A percentile compares a stretch with the other conserved stretches of the same genome.
Evolutionary conservation across 2,329 filamentous ascomycete species (phyloP).

Genomic region (Setomelanomma holmii): DNA sequence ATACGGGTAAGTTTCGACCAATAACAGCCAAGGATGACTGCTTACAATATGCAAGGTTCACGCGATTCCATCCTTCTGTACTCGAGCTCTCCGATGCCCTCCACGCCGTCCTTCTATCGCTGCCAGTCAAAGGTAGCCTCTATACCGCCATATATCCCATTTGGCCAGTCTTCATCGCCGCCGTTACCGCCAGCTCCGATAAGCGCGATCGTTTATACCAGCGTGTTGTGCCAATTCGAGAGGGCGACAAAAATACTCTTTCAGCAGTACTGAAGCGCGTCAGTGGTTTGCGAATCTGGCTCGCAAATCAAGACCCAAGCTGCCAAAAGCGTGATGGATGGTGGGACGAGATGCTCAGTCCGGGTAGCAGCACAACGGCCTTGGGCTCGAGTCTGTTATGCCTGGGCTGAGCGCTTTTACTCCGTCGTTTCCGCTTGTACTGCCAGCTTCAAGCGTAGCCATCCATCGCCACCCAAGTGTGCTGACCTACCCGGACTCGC

Average conservation of each 20-base stretch:
- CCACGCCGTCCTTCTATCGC: slow-evolving; percentile 28
- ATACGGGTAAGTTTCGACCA: slow-evolving; percentile 29
- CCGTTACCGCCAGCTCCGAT: slow-evolving; percentile 40
- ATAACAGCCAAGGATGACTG: neutral
- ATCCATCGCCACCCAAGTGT: too few species aligned
- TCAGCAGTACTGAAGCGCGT: slow-evolving; percentile 39
- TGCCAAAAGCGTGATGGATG: slow-evolving; percentile 32
- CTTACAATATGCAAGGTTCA: slow-evolving; percentile 26
- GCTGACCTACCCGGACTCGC: too few species aligned
- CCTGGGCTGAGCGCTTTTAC: slow-evolving; percentile 13
- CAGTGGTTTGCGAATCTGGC: slow-evolving; percentile 38
- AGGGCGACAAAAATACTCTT: slow-evolving; percentile 43
- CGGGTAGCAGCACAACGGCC: slow-evolving; percentile 32
- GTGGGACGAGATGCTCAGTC: slow-evolving; percentile 46
- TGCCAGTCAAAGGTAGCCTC: slow-evolving; percentile 40
- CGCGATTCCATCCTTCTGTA: slow-evolving; percentile 39
- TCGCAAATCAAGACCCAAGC: slow-evolving; percentile 35
- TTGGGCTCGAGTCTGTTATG: slow-evolving; percentile 21
- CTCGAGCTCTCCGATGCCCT: slow-evolving; percentile 38
- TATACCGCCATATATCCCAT: slow-evolving; percentile 44
- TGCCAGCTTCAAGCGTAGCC: too few species aligned
- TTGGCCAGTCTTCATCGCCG: slow-evolving; percentile 44
- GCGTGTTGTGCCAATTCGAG: slow-evolving; percentile 39
- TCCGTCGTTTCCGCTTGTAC: too few species aligned
- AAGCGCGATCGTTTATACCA: slow-evolving; percentile 41